Evolutionary conservation across 1,139 yeast genomes (phyloP).

Genomic region (Taphrina populina): DNA sequence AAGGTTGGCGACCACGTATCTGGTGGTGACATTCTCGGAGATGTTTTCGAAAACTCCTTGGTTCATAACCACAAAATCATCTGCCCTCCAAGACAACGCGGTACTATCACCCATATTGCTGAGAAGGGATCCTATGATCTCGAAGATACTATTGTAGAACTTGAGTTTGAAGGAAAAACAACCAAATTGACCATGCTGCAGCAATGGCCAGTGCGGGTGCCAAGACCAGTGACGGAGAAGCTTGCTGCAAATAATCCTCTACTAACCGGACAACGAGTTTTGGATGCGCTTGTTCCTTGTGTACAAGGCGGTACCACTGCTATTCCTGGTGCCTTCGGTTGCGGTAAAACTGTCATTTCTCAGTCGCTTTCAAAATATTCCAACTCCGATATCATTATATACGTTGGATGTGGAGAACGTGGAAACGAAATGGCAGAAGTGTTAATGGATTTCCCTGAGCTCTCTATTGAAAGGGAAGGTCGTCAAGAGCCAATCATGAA

Average conservation of each 20-base stretch:
- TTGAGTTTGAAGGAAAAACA: slow-evolving; percentile 88
- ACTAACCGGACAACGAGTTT: slow-evolving; percentile 96
- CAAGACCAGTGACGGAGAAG: slow-evolving; percentile 96
- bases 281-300: slow-evolving; percentile 96
- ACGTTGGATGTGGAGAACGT: slow-evolving; percentile 91
- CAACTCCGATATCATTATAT: slow-evolving; percentile 92
- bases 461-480: slow-evolving; percentile 84
- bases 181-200: slow-evolving; percentile 89
- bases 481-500: slow-evolving; percentile 98
- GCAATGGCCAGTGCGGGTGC: slow-evolving; percentile 99
- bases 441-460: slow-evolving; percentile 98
- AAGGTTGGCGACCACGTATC: slow-evolving; percentile 96
- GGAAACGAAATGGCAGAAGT: slow-evolving; percentile 99
- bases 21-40: slow-evolving; percentile 97
- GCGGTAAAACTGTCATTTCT: slow-evolving; percentile 98
- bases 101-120: slow-evolving; percentile 89
- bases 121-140: slow-evolving; percentile 86
- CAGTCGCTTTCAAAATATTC: slow-evolving; percentile 96
- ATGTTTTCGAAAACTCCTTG: slow-evolving; percentile 88
- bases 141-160: slow-evolving; percentile 84
- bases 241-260: slow-evolving; percentile 90
- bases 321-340: slow-evolving; percentile 99
- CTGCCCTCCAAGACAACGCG: slow-evolving; percentile 97
- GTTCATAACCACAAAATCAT: slow-evolving; percentile 88
- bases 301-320: slow-evolving; percentile 99